Evolutionary conservation across 352 stramenopile genomes (phyloP), one percentile per base, ranked within the genome.

Genomic region (Phytophthora pluvialis): DNA sequence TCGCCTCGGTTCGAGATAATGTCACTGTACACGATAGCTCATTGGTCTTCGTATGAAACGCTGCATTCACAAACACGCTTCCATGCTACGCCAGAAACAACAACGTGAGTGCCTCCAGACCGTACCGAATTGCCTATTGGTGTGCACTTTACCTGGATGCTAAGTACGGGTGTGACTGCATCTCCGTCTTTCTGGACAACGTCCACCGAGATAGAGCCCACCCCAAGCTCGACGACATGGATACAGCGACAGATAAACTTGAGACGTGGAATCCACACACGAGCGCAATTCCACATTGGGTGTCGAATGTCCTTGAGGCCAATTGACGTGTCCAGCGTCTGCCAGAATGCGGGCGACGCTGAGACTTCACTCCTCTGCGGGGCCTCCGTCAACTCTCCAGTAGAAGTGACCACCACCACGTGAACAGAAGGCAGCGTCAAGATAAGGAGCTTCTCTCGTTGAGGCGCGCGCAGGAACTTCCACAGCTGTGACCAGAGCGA

Each of bases 401-500:
- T 21, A 49, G 16, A 25, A n/a, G 57, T 43, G 3, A 62, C 53
- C 15, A 89, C 52, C 13, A 78, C 10, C 2, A 90, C 8, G 25
- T 81, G 72, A 2, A 90, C 54, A 11, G 32, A 50, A n/a, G 64
- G 42, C 2, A 90, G 42, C 11, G 80, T 69, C 31, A 94, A 36
- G 11, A 56, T 63, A 7, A 89, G 13, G 3, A 94, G 61, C 8
- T 75, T 75, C 16, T 71, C 58, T 64, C 72, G 70, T 5, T 70
- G 75, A 5, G 79, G 81, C 9, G 81, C 57, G 9, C 61, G 69
- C 9, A 90, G n/a, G 40, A 91, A 91, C 18, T 45, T 54, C 75
- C 73, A 80, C 25, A 90, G 38, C 8, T 80, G 66, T 9, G 63
- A 52, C 83, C 84, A 92, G 43, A 93, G 61, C 16, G 67, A 75